Evolutionary conservation across 768 basidiomycete species (phyloP), one percentile per base, ranked within the genome.

Genomic region (Leccinum incarnatum): DNA sequence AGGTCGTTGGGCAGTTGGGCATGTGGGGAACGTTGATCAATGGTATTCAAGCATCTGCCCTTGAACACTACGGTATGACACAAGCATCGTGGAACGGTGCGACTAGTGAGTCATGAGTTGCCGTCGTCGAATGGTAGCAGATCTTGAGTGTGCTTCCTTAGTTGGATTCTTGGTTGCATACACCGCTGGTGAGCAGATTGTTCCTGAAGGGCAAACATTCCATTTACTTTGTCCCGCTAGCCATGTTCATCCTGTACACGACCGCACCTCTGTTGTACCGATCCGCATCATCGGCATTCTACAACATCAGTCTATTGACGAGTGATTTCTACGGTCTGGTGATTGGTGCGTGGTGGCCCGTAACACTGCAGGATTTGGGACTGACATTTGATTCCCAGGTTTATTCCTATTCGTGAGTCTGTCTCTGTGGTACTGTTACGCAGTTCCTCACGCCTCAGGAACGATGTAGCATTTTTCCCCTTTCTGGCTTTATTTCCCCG

Each of bases 321-420:
- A 89, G 88, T 69, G 91, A 94, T 74, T 95, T 93, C 64, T 95
- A 87, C 66, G 91, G 93, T 30, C 79, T 95, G 52, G 77, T 95
- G 21, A 91, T 95, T 67, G 93, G 73, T 71, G 52, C 3, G 66
- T 65, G 23, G 15, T 58, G n/a, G 6, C 1, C 9, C 7, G 17
- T 19, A 21, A 47, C 30, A n/a, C 57, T 56, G 27, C 29, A 53
- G 46, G n/a, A 17, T 23, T 45, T 48, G 25, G 1, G 36, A 32
- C 27, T 68, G 61, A 72, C 52, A 10, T 4, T 37, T 1, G 17
- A 12, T 19, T 4, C 19, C 25, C 57, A 78, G 76, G 83, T 25
- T 68, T 83, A 25, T 83, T 84, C 76, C 75, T 83, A 60, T 83
- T 78, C 71, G 82, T 83, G 67, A 69, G 77, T 70, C 17, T 36